Base-by-base conservation (phyloP, 2,329 filamentous ascomycete genomes). In the Kalaharituber pfeilii region DNA sequence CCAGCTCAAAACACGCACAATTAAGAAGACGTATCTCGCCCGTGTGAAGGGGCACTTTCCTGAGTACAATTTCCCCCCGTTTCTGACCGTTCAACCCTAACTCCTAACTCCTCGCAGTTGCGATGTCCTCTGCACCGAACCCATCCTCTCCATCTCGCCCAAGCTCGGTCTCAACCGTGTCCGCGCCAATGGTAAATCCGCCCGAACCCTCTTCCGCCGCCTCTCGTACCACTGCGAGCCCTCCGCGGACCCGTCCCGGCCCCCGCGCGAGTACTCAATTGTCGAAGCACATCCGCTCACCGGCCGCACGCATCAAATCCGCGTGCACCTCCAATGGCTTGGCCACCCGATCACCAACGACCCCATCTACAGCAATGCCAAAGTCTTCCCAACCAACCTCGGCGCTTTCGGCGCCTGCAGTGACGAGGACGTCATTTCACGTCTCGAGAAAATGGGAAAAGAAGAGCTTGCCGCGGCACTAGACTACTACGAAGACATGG, bases 331-430 rank as follows among this genome's bases (percentile, higher is more conserved):
- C 15, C 91, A 98, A 66, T 94, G 86, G 67, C 73, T 98, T 2
- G 91, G 91, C 1, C 84, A 96, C 66, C 91, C 91, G 1, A 96
- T 98, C 62, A 81, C 86, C 60, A 98, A 98, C 67, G 91, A 98
- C 66, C 91, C 91, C 6, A 96, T 98, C 63, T 98, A 98, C 68
- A 87, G 86, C 63, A 98, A 98, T 66, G 81, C 86, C 65, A 80
- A 81, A 55, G 91, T 98, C 9, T 98, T 94, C 74, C 91, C 91
- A 0, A 73, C 81, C 0, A 76, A 81, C 8, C 77, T 98, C 0
- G 91, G 86, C 15, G 77, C 71, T 50, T 72, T 73, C 2, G 62
- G 62, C 18, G 60, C 60, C 42, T 61, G 61, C 5, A 58, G 63
- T 26, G 91, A 98, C 67, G 84, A 91, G 57, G 86, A 94, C 65